Evolutionary conservation across 805 yeast genomes (phyloP), one percentile per base, ranked within the genome.

Genomic region (Zygosaccharomyces gambellarensis): DNA sequence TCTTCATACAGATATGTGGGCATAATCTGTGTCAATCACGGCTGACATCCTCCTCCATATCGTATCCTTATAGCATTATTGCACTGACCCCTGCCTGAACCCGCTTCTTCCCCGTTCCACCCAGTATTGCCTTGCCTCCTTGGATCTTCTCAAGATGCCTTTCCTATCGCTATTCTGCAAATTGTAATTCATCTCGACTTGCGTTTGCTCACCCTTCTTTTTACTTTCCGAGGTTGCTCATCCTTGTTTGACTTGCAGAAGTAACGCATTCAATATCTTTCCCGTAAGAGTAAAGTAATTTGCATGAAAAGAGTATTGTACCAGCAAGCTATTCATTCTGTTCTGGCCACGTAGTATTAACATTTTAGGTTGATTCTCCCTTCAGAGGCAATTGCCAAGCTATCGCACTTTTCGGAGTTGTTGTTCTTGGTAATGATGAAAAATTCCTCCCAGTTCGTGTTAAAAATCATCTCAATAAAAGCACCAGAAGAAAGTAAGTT

Each of bases 391-490:
- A 34, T 34, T 17, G 7, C 14, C 22, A 34, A 34, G 21, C 6
- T 17, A 34, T 17, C 38, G 19, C 19, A 14, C 4, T 34, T 17
- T 14, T 34, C 19, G 38, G 21, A 34, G 38, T 34, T 34, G 38
- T 21, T 34, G 6, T 14, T 34, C 7, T 34, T 14, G 38, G 38
- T 17, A 34, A 34, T 34, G 10, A 21, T 9, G 19, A 30, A 17
- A 17, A 5, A 22, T 12, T 23, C n/a, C 17, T 22, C 36, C 29
- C 45, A 36, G 45, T 17, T 29, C 45, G 45, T 42, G 36, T 17
- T 30, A 10, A 42, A 42, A 42, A 42, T 42, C 45, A 42, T n/a
- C 45, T 42, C 45, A 39, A 23, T 25, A n/a, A 21, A 21, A 25
- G 14, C 9, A 42, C 32, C 19, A 39, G 30, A 19, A 34, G 14